Evolutionary conservation across 306 rosid species (phyloP).

Genomic region (Styphnolobium japonicum): DNA sequence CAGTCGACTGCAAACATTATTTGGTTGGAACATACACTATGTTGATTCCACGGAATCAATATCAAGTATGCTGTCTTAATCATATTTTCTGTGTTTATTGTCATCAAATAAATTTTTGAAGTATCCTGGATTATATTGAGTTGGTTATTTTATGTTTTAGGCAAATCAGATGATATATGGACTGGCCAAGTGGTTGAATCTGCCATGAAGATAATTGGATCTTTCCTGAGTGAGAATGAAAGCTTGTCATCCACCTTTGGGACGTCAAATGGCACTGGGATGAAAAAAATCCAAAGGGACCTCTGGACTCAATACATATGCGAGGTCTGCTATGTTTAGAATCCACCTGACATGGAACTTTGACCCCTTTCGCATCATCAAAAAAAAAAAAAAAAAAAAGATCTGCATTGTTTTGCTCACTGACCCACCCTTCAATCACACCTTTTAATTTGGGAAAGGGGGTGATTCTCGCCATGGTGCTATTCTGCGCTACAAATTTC

Average conservation of each 20-base stretch:
- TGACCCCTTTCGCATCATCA: neutral
- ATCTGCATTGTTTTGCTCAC: neutral
- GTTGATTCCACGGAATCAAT: constrained; percentile 76
- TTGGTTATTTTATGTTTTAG: constrained; percentile 35
- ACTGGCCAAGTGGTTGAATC: constrained; percentile 60
- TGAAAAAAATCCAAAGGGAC: constrained; percentile 56
- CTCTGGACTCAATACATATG: constrained; percentile 87
- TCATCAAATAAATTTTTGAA: neutral
- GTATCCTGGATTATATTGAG: neutral
- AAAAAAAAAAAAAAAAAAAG: neutral
- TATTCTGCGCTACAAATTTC: neutral
- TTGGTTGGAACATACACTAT: constrained; percentile 71
- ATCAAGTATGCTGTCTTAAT: constrained; percentile 43
- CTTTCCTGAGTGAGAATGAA: constrained; percentile 48
- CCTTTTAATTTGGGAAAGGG: neutral
- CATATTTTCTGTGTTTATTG: neutral
- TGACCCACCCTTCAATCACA: neutral
- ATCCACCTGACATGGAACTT: neutral
- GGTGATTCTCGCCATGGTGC: neutral
- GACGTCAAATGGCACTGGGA: constrained; percentile 30
- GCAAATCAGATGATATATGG: constrained; percentile 69
- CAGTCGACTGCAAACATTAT: constrained; percentile 62
- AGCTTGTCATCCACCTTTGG: constrained; percentile 25
- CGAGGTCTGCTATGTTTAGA: constrained; percentile 53
- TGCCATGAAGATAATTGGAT: constrained; percentile 44